Conservation (phyloP, 1,284 basidiomycete species). For the Ganoderma sinense region DNA sequence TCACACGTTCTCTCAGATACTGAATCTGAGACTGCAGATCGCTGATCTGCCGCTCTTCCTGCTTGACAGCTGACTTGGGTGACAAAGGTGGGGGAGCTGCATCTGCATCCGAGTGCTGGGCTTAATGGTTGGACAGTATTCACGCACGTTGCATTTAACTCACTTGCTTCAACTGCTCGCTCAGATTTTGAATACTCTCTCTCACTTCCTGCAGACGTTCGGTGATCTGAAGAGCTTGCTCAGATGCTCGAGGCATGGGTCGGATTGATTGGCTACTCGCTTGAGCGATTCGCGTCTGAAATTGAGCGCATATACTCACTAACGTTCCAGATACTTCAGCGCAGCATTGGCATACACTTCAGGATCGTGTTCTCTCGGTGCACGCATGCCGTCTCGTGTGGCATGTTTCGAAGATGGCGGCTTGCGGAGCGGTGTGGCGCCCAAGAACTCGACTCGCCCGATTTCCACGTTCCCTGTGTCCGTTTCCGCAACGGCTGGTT, state of each 20-base stretch:
- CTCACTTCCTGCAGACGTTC: conserved; percentile 60
- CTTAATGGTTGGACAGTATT: conserved; percentile 35
- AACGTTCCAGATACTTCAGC: conserved; percentile 75
- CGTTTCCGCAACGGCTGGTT: conserved; percentile 39
- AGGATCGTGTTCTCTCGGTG: conserved; percentile 61
- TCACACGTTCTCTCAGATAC: conserved; percentile 60
- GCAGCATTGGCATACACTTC: conserved; percentile 80
- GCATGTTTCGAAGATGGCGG: conserved; percentile 45
- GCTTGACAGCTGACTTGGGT: conserved; percentile 51
- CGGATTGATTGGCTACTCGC: conserved; percentile 62
- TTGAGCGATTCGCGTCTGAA: not conserved
- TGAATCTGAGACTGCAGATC: conserved; percentile 59
- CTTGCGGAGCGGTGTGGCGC: conserved; percentile 72
- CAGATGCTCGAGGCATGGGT: conserved; percentile 73
- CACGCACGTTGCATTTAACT: conserved; percentile 32
- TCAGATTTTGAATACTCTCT: conserved; percentile 58
- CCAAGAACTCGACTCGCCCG: conserved; percentile 67
- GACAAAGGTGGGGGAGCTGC: conserved; percentile 45
- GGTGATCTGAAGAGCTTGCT: conserved; percentile 62
- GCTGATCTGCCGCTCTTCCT: conserved; percentile 65
- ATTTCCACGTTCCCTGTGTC: conserved; percentile 50
- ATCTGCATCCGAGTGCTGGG: conserved; percentile 43
- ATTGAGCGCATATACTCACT: conserved; percentile 53
- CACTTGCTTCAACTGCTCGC: conserved; percentile 61
- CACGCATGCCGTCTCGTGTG: conserved; percentile 48